These are phyloP conservation scores for Fraxinus greggii DNA, from an alignment of 305 asterid genomes.

Conservation along the genomic window DNA sequence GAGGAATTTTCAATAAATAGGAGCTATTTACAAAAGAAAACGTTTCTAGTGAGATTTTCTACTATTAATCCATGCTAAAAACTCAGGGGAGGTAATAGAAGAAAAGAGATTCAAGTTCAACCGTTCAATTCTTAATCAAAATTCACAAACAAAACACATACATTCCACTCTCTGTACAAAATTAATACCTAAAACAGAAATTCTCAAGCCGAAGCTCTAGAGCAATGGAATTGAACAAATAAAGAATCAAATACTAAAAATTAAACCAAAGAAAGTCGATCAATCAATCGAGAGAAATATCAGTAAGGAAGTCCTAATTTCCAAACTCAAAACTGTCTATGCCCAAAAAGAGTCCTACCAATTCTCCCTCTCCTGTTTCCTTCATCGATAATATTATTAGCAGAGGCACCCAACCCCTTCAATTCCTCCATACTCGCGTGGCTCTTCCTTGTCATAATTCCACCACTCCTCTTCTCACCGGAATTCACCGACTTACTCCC, in stretches of 20 bases:
- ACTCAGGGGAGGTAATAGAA: neutral
- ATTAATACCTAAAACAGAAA: neutral
- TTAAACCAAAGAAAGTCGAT: neutral
- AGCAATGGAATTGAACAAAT: slow-evolving; percentile 4
- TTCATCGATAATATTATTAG: slow-evolving; percentile 36
- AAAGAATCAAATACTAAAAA: neutral
- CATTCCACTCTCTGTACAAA: neutral
- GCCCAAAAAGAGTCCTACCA: slow-evolving; percentile 47
- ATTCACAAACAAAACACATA: neutral
- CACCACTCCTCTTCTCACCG: slow-evolving; percentile 68
- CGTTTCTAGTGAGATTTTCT: no score
- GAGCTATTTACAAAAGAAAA: no score
- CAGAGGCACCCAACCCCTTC: slow-evolving; percentile 53
- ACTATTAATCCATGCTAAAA: neutral
- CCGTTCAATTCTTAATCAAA: neutral
- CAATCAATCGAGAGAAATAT: neutral
- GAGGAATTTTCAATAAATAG: no score
- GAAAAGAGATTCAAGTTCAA: neutral
- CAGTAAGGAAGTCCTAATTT: neutral
- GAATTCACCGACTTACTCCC: slow-evolving; percentile 76
- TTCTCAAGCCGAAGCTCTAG: slow-evolving; percentile 9
- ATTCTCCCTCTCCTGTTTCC: slow-evolving; percentile 44
- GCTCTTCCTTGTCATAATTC: slow-evolving; percentile 68
- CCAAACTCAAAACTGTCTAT: slow-evolving; percentile 43
- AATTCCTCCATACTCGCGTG: slow-evolving; percentile 65